Percentiles rank a stretch among this genome's conserved stretches.
phyloP scores from a whole-genome alignment of 2,329 filamentous ascomycete genomes.

The Diaporthe ilicicola region DNA sequence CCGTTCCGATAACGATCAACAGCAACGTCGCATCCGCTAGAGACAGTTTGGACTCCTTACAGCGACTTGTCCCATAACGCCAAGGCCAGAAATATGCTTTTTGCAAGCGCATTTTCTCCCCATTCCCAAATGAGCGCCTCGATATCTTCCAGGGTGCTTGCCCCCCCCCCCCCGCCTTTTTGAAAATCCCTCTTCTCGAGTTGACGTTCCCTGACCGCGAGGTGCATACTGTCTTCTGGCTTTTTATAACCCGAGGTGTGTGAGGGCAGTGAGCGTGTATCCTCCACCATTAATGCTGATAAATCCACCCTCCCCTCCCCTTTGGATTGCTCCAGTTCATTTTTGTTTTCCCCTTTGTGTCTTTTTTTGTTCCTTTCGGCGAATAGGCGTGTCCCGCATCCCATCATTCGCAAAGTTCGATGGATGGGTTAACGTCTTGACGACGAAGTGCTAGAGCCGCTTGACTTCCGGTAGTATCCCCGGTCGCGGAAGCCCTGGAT shows the following conservation, averaged over 20 bases:
- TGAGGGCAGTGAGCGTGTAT: not conserved
- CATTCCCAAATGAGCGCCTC: slow-evolving; percentile 7
- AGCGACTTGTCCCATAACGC: slow-evolving; percentile 14
- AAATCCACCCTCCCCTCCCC: not conserved
- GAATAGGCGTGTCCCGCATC: slow-evolving; percentile 17
- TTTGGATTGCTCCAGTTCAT: not conserved
- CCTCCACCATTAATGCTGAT: not conserved
- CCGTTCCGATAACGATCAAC: not conserved
- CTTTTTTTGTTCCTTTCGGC: not conserved
- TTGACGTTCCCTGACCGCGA: slow-evolving; percentile 24
- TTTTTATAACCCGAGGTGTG: not conserved
- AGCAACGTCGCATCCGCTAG: slow-evolving; percentile 1
- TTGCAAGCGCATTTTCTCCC: not conserved
- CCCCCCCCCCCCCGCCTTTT: not conserved
- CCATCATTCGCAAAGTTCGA: not conserved
- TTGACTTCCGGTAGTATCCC: slow-evolving; percentile 30
- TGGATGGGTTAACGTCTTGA: not conserved
- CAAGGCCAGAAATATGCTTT: slow-evolving; percentile 8
- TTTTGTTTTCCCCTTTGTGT: too few species aligned
- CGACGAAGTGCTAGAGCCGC: slow-evolving; percentile 22
- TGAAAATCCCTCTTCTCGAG: not conserved
- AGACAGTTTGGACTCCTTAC: slow-evolving; percentile 4
- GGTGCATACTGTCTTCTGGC: slow-evolving; percentile 11
- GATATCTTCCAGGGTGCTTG: not conserved
- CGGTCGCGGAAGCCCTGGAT: slow-evolving; percentile 33